Evolutionary conservation across 257 asterid genomes (phyloP).

Genomic region (Lithospermum erythrorhizon): DNA sequence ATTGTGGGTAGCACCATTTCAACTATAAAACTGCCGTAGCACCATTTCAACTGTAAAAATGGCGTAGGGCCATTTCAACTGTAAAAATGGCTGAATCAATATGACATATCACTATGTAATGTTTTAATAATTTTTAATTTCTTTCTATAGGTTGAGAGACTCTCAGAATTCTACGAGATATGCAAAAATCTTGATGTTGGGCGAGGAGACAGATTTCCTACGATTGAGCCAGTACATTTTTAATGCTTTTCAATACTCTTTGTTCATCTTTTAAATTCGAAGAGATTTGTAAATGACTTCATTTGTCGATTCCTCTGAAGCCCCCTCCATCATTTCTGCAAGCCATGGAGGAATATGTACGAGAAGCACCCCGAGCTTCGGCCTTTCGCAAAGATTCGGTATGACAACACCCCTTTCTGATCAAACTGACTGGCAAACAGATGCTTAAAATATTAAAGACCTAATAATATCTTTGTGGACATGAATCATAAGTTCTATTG

Average conservation of each 20-base stretch:
- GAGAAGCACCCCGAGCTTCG: slow-evolving; percentile 87
- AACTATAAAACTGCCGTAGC: too few species aligned
- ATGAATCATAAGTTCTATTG: background rate
- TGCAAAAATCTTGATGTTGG: slow-evolving; percentile 79
- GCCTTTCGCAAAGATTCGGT: slow-evolving; percentile 63
- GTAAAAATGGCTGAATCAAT: background rate
- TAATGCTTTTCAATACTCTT: background rate
- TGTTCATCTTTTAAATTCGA: background rate
- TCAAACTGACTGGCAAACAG: background rate
- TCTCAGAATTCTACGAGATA: slow-evolving; percentile 83
- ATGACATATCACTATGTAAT: background rate
- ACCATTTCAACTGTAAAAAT: background rate
- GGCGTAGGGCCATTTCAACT: too few species aligned
- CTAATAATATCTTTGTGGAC: background rate
- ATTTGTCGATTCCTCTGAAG: slow-evolving; percentile 31
- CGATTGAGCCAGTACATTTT: slow-evolving; percentile 78
- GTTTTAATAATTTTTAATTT: background rate
- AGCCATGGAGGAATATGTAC: slow-evolving; percentile 98
- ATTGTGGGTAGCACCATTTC: background rate
- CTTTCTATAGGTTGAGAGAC: slow-evolving; percentile 65
- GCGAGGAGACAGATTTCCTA: slow-evolving; percentile 82
- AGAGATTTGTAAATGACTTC: background rate
- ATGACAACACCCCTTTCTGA: slow-evolving; percentile 1
- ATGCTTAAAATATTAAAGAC: background rate
- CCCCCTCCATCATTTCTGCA: slow-evolving; percentile 90